phyloP scores from a whole-genome alignment of 192 early-diverging fungal genomes.

The Entomortierella beljakovae region DNA sequence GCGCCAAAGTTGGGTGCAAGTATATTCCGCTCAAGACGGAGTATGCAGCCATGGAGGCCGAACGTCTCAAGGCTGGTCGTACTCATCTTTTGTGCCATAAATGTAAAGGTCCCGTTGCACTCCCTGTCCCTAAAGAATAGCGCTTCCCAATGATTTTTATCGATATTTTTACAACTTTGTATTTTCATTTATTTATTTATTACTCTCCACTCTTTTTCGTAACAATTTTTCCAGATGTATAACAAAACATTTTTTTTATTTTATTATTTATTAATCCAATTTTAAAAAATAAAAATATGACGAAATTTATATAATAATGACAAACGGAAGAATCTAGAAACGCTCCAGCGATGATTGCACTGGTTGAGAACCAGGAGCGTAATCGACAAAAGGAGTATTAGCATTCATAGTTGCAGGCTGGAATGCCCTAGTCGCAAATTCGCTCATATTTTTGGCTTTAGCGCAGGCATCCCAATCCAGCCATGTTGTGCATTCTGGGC shows the following conservation, averaged over 20 bases:
- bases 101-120: constrained; percentile 29
- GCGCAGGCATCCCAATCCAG: constrained; percentile 53
- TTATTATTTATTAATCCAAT: not conserved
- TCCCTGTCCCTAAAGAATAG: constrained; percentile 28
- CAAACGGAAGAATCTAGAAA: constrained; percentile 4
- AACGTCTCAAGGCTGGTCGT: constrained; percentile 31
- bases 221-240: not conserved
- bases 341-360: constrained; percentile 1
- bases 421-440: not conserved
- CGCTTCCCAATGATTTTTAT: not conserved
- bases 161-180: not conserved
- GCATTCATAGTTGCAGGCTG: not conserved
- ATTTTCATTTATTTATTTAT: not conserved
- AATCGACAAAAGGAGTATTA: constrained; percentile 7
- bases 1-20: constrained; percentile 52
- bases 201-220: not conserved
- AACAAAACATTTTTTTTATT: not conserved
- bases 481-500: constrained; percentile 56
- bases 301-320: not conserved
- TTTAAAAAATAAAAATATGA: not conserved
- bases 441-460: constrained; percentile 27
- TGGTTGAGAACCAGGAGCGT: not conserved
- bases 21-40: constrained; percentile 60
- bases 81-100: constrained; percentile 31
- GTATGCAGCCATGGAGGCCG: constrained; percentile 56